Evolutionary conservation across 73 alveolate species (phyloP).

Genomic region (Uronychia setigera): DNA sequence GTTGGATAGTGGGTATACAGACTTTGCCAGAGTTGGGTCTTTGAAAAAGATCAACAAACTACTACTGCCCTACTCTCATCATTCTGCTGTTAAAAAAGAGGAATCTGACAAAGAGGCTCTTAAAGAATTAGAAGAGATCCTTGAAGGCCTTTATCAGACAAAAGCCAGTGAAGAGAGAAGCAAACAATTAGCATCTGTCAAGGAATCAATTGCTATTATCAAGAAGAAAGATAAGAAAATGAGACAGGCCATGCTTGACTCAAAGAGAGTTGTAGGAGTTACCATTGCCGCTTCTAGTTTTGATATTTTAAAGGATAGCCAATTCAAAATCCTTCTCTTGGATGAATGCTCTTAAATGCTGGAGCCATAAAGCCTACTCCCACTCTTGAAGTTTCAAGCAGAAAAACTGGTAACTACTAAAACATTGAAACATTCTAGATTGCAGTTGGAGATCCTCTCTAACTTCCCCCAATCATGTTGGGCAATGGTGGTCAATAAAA

Average conservation of each 20-base stretch:
- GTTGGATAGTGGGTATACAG: slow-evolving; percentile 32
- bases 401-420: slow-evolving; percentile 29
- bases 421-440: slow-evolving; percentile 2
- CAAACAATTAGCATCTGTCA: slow-evolving; percentile 28
- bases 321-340: slow-evolving; percentile 52
- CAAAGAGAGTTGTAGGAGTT: slow-evolving; percentile 59
- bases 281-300: slow-evolving; percentile 67
- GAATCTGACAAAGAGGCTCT: slow-evolving; percentile 58
- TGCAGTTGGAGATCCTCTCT: slow-evolving; percentile 72
- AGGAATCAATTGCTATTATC: slow-evolving; percentile 24
- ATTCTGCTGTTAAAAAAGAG: slow-evolving; percentile 29
- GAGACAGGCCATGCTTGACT: slow-evolving; percentile 19
- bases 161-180: slow-evolving; percentile 5
- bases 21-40: slow-evolving; percentile 71
- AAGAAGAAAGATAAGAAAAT: slow-evolving; percentile 16
- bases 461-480: slow-evolving; percentile 66
- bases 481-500: slow-evolving; percentile 31
- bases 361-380: slow-evolving; percentile 57
- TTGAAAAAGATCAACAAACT: slow-evolving; percentile 57
- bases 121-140: slow-evolving; percentile 47
- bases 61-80: slow-evolving; percentile 54
- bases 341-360: slow-evolving; percentile 75
- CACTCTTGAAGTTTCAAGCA: slow-evolving; percentile 58
- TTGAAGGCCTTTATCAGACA: slow-evolving; percentile 23
- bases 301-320: slow-evolving; percentile 46